Percentiles rank a stretch among this genome's conserved stretches.
phyloP scores from a whole-genome alignment of 2,329 filamentous ascomycete genomes.

The Nigrograna mackinnonii region DNA sequence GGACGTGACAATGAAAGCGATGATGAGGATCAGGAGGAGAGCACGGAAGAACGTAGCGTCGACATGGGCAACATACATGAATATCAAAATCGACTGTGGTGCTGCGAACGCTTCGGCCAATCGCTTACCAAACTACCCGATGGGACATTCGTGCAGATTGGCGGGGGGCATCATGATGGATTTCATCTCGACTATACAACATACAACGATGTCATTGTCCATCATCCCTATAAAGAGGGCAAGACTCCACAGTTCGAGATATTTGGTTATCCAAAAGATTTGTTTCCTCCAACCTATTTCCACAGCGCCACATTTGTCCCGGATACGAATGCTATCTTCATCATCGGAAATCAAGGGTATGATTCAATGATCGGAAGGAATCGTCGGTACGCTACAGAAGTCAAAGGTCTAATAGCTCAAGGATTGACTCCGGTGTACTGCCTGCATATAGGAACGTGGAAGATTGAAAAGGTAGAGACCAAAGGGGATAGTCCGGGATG shows the following conservation, averaged over 20 bases:
- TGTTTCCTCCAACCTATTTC: constrained; percentile 9
- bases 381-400: background rate
- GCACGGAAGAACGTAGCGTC: background rate
- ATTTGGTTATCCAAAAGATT: constrained; percentile 9
- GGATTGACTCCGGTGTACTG: constrained; percentile 6
- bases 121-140: constrained; percentile 4
- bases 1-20: background rate
- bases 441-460: constrained; percentile 5
- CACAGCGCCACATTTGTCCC: constrained; percentile 9
- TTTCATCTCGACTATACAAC: constrained; percentile 12
- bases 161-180: constrained; percentile 10
- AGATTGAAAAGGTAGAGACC: constrained; percentile 8
- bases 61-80: background rate
- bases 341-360: constrained; percentile 8
- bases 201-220: constrained; percentile 12
- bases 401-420: background rate
- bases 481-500: constrained; percentile 6
- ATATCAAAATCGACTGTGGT: constrained; percentile 1
- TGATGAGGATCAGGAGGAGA: background rate
- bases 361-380: too few relatives aligned
- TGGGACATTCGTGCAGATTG: constrained; percentile 9
- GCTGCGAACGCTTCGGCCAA: constrained; percentile 4
- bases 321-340: constrained; percentile 1
- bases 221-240: background rate
- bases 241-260: constrained; percentile 2